Evolutionary conservation across 371 early-diverging fungal genomes (phyloP), one percentile per base, ranked within the genome.

Genomic region (Gilbertella persicaria): DNA sequence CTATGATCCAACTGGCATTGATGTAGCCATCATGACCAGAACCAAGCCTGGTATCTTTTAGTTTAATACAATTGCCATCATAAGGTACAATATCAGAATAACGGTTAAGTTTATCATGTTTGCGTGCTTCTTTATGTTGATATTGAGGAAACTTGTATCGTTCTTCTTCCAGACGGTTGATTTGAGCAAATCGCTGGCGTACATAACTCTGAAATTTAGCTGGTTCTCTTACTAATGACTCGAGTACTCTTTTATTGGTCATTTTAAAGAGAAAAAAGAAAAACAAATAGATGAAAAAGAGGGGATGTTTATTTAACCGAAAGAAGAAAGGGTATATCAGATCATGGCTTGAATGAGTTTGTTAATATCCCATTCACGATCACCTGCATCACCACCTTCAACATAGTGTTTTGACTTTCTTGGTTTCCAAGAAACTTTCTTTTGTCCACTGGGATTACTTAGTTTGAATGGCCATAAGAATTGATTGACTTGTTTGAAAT

Each of bases 391-490:
- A 63, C 99, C 99, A 65, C 99, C 99, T 81, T 99, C 93, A 36
- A 95, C 87, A 78, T 96, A 99, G 86, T 96, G 95, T 47, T 80
- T 83, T 43, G 86, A 78, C 86, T 99, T 99, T 87, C 94, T 91
- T 47, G 87, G 89, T 54, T 78, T 80, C 92, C 88, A 99, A 43
- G 97, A 96, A 55, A 94, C 97, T 30, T 66, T 66, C 16, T 62
- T 62, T 33, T 62, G 62, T 2, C 62, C 62, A 58, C 74, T 95
- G 56, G 99, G 99, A 80, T 92, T 93, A 70, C 89, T 91, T 47
- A 99, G 86, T 79, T 93, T 93, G 88, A 99, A 98, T 58, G 99
- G 96, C 95, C 97, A 97, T 60, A 99, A 78, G 82, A 99, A 99
- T 81, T 90, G 91, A 84, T 93, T 95, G 73, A 92, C 98, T 64